Evolutionary conservation across 257 asterid genomes (phyloP).

Genomic region (Cruciata laevipes): DNA sequence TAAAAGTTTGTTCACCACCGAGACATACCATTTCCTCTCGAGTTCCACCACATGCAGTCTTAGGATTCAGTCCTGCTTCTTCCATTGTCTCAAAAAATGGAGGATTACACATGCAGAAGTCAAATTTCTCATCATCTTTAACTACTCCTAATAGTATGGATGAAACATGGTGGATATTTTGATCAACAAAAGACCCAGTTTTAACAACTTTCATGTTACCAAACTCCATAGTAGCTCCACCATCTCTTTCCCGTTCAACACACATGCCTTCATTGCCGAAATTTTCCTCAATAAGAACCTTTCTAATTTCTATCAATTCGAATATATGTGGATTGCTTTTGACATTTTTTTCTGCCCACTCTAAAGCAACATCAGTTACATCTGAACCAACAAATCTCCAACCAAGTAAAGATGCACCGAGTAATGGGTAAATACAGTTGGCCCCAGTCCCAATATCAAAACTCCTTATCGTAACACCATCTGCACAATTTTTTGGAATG

Average conservation of each 20-base stretch:
- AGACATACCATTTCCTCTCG: conserved; percentile 82
- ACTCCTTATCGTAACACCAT: conserved; percentile 39
- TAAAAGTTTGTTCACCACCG: conserved; percentile 79
- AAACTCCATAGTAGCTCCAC: conserved; percentile 18
- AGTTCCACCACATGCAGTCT: conserved; percentile 97
- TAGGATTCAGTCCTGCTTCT: conserved; percentile 85
- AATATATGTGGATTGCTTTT: conserved; percentile 63
- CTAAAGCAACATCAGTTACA: conserved; percentile 79
- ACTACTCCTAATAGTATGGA: conserved; percentile 66
- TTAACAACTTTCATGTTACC: conserved; percentile 12
- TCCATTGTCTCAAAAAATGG: conserved; percentile 90
- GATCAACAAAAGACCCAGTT: conserved; percentile 17
- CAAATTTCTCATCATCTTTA: conserved; percentile 67
- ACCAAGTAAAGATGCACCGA: conserved; percentile 86
- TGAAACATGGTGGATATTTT: conserved; percentile 34
- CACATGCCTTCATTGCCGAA: conserved; percentile 17
- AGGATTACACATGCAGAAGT: conserved; percentile 96
- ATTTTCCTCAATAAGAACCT: conserved; percentile 25
- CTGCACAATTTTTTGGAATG: conserved; percentile 26
- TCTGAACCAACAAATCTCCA: conserved; percentile 96
- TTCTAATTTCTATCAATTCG: conserved; percentile 69
- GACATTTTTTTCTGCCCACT: conserved; percentile 81
- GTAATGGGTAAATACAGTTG: conserved; percentile 95
- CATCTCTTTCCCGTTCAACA: conserved; percentile 14
- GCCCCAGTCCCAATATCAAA: conserved; percentile 97